Base-by-base conservation (phyloP, 805 yeast genomes). In the Suhomyces tanzawaensis region DNA sequence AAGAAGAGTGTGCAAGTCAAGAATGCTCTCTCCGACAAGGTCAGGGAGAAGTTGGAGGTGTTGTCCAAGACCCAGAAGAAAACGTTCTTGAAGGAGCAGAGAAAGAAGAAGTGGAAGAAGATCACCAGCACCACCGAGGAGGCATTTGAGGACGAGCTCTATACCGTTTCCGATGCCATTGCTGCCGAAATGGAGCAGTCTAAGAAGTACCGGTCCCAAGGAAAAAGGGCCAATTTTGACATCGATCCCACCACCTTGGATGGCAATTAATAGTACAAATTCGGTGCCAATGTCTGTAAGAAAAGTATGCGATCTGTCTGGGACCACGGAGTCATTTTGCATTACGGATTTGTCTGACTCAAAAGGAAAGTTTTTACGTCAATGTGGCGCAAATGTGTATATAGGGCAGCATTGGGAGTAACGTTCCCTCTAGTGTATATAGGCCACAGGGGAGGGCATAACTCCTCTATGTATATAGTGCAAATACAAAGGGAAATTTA, bases 61-160 rank as follows among this genome's bases (percentile, higher is more conserved):
- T 55, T 66, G 36, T 51, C 67, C 24, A 65, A 62, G 44, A 55
- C 62, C 23, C 65, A 65, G 30, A 62, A 62, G 49, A 69, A 69
- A 53, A 54, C 60, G n/a, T 61, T 58, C 39, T 44, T 58, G 36
- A 64, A 62, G 44, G 69, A 63, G 31, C 60, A 62, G 40, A 48
- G 62, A 33, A 60, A 54, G 50, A 61, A 58, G 45, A 49, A 46
- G 19, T 58, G 60, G 61, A 64, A 63, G 51, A 64, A 62, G 50
- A 29, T 57, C 7, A 45, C 49, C 29, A 49, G 67, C 42, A 24
- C 48, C 4, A 45, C 55, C 3, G 62, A 51, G 25, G 53, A 45
- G 3, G 58, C 49, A 17, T 62, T 60, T 34, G 58, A 56, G 3
- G 49, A 53, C 18, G 63, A 60, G 19, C 51, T 52, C n/a, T 51